Base-by-base conservation (phyloP, 306 rosid species). In the Astragalus membranaceus region DNA sequence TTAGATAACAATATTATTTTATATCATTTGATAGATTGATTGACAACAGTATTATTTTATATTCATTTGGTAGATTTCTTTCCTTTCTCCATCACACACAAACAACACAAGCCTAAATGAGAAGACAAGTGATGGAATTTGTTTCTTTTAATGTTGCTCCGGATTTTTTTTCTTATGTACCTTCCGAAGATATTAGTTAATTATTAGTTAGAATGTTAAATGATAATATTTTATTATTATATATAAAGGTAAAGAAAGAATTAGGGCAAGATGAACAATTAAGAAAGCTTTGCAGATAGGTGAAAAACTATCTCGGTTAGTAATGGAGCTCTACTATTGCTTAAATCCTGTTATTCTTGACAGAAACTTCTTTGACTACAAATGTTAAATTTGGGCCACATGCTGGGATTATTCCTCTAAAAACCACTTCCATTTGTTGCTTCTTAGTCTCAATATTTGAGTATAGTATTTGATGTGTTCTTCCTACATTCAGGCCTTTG, bases 401-500 rank as follows among this genome's bases (percentile, higher is more conserved):
- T 42, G 23, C 32, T 39, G 7, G 48, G 46, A 41, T 7, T 72
- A 51, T 47, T 71, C 23, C 29, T 63, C 69, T 16, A 65, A 14
- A 63, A n/a, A n/a, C 14, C 17, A 66, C 65, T 50, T 59, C 50
- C 13, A 32, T 48, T 66, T 53, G 4, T 57, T 51, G 46, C 10
- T 48, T 54, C 7, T 58, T 35, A 41, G 32, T 36, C 51, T 44
- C 35, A 43, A 64, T 64, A 64, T 49, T 44, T 52, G 46, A 56
- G 61, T 60, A 15, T 36, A 14, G 46, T 33, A 8, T 17, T 67
- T 60, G 64, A 54, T 37, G 37, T 73, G 48, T 35, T 75, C 57
- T 54, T 39, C 11, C 44, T 83, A 39, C 61, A 6, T 75, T 69
- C 87, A 94, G 99, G 99, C 99, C 54, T 94, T 94, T 81, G 99